These are phyloP conservation scores for Sutorius australiensis DNA, from an alignment of 768 basidiomycete genomes.

Conservation along the genomic window DNA sequence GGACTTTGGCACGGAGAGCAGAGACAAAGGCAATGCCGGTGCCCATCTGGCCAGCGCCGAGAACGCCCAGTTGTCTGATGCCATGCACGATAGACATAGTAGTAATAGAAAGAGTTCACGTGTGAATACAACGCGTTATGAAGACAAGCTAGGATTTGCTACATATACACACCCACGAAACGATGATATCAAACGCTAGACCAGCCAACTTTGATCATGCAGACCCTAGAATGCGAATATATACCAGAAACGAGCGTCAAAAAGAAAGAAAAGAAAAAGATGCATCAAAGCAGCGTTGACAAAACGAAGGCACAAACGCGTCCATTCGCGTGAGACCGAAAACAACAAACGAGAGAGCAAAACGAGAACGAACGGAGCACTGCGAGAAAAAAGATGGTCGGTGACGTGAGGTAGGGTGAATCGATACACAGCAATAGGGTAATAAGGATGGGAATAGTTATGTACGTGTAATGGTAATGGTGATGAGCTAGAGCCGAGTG, in stretches of 20 bases:
- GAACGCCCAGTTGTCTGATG: conserved; percentile 69
- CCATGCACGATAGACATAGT: conserved; percentile 56
- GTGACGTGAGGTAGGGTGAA: conserved; percentile 13
- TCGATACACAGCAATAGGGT: conserved; percentile 24
- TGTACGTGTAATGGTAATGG: conserved; percentile 17
- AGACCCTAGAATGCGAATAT: conserved; percentile 7
- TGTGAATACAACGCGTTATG: neutral
- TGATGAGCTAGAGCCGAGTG: conserved; percentile 7
- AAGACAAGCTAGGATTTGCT: neutral
- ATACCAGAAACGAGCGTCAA: conserved; percentile 19
- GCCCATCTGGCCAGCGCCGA: conserved; percentile 88
- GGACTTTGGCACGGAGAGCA: conserved; percentile 79
- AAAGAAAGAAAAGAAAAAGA: neutral
- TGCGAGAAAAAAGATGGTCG: conserved; percentile 6
- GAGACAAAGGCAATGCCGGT: conserved; percentile 89
- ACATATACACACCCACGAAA: conserved; percentile 1
- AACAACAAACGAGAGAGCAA: conserved; percentile 21
- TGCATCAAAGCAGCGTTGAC: conserved; percentile 19
- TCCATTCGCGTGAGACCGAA: conserved; percentile 6
- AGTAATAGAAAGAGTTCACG: conserved; percentile 12
- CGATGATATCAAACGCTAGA: conserved; percentile 9
- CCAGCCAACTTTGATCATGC: conserved; percentile 17
- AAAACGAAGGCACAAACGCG: conserved; percentile 13
- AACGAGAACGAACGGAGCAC: conserved; percentile 23
- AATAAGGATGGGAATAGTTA: conserved; percentile 29